Evolutionary conservation across 495 filamentous ascomycete species (phyloP).

Genomic region (Hypoxylon lienhwacheense): DNA sequence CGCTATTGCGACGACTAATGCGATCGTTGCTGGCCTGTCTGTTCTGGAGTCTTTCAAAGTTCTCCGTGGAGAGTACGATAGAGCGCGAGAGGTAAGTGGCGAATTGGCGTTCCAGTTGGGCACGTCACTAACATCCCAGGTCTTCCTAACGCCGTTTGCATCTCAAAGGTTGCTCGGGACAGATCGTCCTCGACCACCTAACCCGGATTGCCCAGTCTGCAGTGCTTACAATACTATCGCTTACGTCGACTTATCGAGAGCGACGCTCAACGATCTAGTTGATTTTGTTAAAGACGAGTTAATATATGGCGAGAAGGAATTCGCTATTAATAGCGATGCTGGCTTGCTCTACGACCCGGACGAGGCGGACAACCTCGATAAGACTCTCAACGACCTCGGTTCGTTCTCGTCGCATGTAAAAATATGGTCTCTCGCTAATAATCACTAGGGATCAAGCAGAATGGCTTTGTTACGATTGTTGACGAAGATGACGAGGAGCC

Average conservation of each 20-base stretch:
- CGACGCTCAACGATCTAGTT: constrained; percentile 81
- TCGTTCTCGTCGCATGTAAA: constrained; percentile 33
- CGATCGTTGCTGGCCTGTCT: constrained; percentile 90
- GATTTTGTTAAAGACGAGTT: constrained; percentile 69
- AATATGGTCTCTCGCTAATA: constrained; percentile 29
- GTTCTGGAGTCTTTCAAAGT: constrained; percentile 95
- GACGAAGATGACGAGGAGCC: constrained; percentile 84
- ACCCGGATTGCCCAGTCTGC: constrained; percentile 80
- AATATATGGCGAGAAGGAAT: constrained; percentile 78
- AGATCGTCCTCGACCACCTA: constrained; percentile 72
- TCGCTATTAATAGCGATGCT: constrained; percentile 71
- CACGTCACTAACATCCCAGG: constrained; percentile 41
- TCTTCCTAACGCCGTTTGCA: constrained; percentile 84
- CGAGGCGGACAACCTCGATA: constrained; percentile 79
- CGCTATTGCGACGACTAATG: constrained; percentile 97
- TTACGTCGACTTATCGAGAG: constrained; percentile 67
- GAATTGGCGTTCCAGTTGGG: constrained; percentile 42
- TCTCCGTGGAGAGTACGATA: constrained; percentile 68
- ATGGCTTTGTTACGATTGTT: constrained; percentile 78
- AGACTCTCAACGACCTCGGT: constrained; percentile 78
- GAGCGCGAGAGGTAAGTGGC: constrained; percentile 54
- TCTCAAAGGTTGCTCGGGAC: constrained; percentile 72
- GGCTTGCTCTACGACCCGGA: constrained; percentile 85
- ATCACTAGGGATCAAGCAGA: constrained; percentile 56
- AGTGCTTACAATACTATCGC: constrained; percentile 68